Conservation (phyloP, 1,139 yeast species). For the Yamadazyma sp. region DNA sequence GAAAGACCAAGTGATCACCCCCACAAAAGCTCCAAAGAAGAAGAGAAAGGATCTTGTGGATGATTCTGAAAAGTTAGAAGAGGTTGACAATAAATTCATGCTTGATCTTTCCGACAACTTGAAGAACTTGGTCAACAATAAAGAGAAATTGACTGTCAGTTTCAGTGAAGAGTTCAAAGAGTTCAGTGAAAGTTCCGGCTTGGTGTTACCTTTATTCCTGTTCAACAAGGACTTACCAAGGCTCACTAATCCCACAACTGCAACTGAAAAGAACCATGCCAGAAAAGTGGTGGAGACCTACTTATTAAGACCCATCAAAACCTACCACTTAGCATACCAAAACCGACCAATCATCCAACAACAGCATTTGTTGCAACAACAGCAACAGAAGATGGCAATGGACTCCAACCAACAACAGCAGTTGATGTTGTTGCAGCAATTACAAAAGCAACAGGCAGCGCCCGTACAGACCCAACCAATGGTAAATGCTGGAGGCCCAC, state of each 20-base stretch:
- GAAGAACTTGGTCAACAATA: conserved; percentile 30
- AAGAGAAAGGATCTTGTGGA: conserved; percentile 33
- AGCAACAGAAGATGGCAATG: conserved; percentile 22
- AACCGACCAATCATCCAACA: conserved; percentile 48
- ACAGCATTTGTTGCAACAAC: conserved; percentile 34
- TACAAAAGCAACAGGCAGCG: conserved; percentile 20
- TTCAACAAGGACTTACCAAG: conserved; percentile 22
- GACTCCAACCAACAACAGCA: conserved; percentile 28
- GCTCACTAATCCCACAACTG: conserved; percentile 24
- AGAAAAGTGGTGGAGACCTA: conserved; percentile 45
- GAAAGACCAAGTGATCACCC: conserved; percentile 30
- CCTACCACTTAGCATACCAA: conserved; percentile 49
- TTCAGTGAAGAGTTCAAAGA: conserved; percentile 35
- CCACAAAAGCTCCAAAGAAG: conserved; percentile 27
- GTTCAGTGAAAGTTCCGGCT: conserved; percentile 14
- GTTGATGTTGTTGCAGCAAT: conserved; percentile 28
- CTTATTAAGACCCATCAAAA: conserved; percentile 44
- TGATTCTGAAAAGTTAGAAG: conserved; percentile 44
- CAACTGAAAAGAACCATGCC: conserved; percentile 37
- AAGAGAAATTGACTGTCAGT: conserved; percentile 21
- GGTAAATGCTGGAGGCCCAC: conserved; percentile 9
- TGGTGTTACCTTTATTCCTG: conserved; percentile 40
- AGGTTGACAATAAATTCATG: conserved; percentile 32
- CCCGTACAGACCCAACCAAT: not conserved
- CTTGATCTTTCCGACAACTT: conserved; percentile 33